phyloP scores from a whole-genome alignment of 129 eudicot genomes.

The Cynara cardunculus region DNA sequence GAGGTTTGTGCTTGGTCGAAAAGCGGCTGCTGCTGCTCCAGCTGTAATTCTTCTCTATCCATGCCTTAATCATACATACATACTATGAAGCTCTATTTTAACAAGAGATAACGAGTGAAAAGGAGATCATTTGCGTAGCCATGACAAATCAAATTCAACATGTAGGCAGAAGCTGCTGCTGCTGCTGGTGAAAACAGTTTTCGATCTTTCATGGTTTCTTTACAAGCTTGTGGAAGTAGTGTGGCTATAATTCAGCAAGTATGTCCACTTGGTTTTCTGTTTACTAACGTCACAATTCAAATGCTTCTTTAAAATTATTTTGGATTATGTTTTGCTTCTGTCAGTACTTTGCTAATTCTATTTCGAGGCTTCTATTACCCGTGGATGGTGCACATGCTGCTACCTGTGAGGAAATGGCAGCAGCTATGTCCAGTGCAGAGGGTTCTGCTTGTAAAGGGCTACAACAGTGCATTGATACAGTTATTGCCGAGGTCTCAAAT shows the following conservation, averaged over 20 bases:
- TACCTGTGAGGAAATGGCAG: constrained; percentile 83
- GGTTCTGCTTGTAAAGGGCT: constrained; percentile 82
- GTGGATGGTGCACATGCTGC: constrained; percentile 98
- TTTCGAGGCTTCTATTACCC: constrained; percentile 81
- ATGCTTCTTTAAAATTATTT: background rate
- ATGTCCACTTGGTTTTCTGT: constrained; percentile 19
- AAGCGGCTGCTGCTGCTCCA: constrained; percentile 80
- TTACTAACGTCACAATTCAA: background rate
- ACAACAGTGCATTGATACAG: constrained; percentile 89
- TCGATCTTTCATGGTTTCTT: constrained; percentile 84
- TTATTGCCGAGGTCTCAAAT: constrained; percentile 72
- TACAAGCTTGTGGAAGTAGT: constrained; percentile 95
- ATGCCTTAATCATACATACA: background rate
- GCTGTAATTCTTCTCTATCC: constrained; percentile 49
- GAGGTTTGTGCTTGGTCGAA: constrained; percentile 81
- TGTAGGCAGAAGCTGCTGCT: constrained; percentile 93
- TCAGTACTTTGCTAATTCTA: constrained; percentile 77
- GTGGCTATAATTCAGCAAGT: constrained; percentile 96
- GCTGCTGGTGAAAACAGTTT: constrained; percentile 90
- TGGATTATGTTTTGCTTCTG: background rate
- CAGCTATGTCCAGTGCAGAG: constrained; percentile 86
- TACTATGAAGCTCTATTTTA: background rate
- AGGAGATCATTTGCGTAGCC: constrained; percentile 4
- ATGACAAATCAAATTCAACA: constrained; percentile 22
- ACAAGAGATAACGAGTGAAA: background rate